Percentiles rank a stretch among this genome's conserved stretches.
These are phyloP conservation scores for Cenchrus americanus DNA, from an alignment of 176 grass and related monocot species.

Conservation along the genomic window DNA sequence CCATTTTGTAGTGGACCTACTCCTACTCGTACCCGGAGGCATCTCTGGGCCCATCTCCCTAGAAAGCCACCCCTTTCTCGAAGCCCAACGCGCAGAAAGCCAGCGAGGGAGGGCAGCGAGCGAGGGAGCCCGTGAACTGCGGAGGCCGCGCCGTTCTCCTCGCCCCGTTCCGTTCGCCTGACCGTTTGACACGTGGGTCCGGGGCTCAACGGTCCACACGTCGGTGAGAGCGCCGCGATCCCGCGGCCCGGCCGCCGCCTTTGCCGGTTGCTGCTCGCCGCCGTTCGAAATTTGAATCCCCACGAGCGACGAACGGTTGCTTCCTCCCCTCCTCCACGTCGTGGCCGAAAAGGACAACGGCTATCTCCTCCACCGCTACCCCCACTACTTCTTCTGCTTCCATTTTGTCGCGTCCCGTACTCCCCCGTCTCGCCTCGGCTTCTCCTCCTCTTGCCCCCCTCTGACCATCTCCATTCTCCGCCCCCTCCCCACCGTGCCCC, in stretches of 20 bases:
- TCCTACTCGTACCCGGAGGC: not conserved
- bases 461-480: too few relatives aligned
- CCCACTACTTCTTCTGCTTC: not conserved
- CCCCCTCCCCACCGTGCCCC: not conserved
- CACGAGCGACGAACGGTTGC: conserved; percentile 21
- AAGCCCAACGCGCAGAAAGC: not conserved
- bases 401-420: conserved; percentile 36
- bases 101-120: not conserved
- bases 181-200: not conserved
- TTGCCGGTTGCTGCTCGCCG: conserved; percentile 37
- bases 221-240: not conserved
- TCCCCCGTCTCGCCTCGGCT: not conserved
- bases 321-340: conserved; percentile 15
- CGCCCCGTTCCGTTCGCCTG: not conserved
- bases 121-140: not conserved
- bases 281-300: conserved; percentile 63
- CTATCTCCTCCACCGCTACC: conserved; percentile 41
- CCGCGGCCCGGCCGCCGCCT: not conserved
- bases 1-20: not conserved
- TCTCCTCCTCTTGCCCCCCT: not conserved
- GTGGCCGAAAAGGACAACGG: conserved; percentile 55
- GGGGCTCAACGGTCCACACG: not conserved
- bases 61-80: conserved; percentile 22
- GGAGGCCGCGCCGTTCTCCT: not conserved
- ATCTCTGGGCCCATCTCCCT: not conserved